These are phyloP conservation scores for Penicillium desertorum DNA, from an alignment of 495 filamentous ascomycete species.

Conservation along the genomic window DNA sequence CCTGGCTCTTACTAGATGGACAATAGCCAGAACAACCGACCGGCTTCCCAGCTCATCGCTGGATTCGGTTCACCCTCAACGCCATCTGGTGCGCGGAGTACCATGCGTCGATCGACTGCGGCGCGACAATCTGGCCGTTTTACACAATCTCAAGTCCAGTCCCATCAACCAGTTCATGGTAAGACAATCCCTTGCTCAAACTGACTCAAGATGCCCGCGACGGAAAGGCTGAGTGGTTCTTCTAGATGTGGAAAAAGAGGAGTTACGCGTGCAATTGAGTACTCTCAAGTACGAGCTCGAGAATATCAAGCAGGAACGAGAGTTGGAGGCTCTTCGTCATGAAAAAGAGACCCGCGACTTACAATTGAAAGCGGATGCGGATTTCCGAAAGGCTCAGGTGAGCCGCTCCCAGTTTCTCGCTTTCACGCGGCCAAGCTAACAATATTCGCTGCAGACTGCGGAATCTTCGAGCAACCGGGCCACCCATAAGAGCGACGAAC, in stretches of 20 bases:
- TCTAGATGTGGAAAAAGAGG: constrained; percentile 58
- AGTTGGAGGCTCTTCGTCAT: constrained; percentile 69
- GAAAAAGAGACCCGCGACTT: constrained; percentile 80
- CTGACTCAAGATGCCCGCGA: not conserved
- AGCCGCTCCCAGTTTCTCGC: constrained; percentile 8
- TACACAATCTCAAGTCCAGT: constrained; percentile 27
- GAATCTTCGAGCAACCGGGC: constrained; percentile 69
- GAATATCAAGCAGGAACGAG: constrained; percentile 79
- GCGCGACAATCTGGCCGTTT: constrained; percentile 35
- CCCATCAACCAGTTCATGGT: constrained; percentile 27
- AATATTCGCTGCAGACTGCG: constrained; percentile 42
- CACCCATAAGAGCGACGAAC: constrained; percentile 65
- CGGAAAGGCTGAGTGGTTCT: constrained; percentile 14
- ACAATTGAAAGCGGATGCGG: constrained; percentile 72
- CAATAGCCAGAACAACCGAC: constrained; percentile 32
- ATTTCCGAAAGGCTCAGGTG: constrained; percentile 78
- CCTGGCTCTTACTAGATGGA: constrained; percentile 28
- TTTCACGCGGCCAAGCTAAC: constrained; percentile 11
- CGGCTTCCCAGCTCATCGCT: constrained; percentile 35
- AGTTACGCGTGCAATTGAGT: constrained; percentile 65
- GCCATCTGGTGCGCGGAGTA: constrained; percentile 27
- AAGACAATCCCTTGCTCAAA: constrained; percentile 1
- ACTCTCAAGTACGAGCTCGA: constrained; percentile 70
- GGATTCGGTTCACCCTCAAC: constrained; percentile 36
- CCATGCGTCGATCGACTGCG: constrained; percentile 29